These are phyloP conservation scores for Mycena polygramma DNA, from an alignment of 768 basidiomycete species.

Conservation along the genomic window DNA sequence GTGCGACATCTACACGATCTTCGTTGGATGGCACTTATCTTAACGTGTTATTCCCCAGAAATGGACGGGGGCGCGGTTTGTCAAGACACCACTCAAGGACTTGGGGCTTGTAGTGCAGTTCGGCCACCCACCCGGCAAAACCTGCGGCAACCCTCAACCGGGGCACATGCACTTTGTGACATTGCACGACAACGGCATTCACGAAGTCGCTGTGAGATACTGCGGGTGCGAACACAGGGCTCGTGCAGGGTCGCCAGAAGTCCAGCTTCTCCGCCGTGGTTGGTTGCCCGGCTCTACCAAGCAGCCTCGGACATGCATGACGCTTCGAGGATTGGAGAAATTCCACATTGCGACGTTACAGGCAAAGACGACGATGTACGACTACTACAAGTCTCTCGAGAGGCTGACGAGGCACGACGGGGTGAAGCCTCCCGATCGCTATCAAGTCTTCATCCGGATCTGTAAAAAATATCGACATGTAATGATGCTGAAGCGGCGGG, in stretches of 20 bases:
- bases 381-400: too few relatives aligned
- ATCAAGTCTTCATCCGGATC: too few relatives aligned
- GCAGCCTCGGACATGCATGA: too few relatives aligned
- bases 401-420: too few relatives aligned
- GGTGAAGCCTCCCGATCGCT: too few relatives aligned
- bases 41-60: neutral
- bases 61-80: constrained; percentile 1
- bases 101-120: neutral
- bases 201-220: neutral
- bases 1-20: neutral
- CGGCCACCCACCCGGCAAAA: neutral
- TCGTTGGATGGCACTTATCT: neutral
- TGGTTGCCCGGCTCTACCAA: too few relatives aligned
- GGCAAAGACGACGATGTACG: too few relatives aligned
- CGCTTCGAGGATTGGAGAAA: too few relatives aligned
- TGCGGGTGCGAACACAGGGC: neutral
- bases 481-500: too few relatives aligned
- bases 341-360: too few relatives aligned
- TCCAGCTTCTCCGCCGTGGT: too few relatives aligned
- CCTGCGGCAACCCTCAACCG: constrained; percentile 15
- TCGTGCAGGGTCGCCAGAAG: neutral
- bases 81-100: neutral
- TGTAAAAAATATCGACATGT: too few relatives aligned
- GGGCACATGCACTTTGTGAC: neutral
- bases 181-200: neutral